These are phyloP conservation scores for Pseudocercospora fijiensis DNA, from an alignment of 2,329 filamentous ascomycete genomes.

Conservation along the genomic window DNA sequence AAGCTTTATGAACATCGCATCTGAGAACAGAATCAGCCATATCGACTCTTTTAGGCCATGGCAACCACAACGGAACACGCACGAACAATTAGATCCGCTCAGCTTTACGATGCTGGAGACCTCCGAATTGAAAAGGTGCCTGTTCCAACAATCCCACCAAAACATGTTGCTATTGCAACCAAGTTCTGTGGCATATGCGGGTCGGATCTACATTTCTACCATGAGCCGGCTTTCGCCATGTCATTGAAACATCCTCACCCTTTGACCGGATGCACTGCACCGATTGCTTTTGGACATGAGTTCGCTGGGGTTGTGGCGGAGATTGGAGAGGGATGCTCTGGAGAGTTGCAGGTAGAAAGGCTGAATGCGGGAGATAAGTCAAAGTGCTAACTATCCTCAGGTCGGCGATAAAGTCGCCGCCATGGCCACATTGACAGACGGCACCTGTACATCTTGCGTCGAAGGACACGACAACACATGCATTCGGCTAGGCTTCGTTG, in stretches of 20 bases:
- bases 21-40: background rate
- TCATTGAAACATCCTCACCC: slow-evolving; percentile 13
- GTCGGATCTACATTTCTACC: slow-evolving; percentile 16
- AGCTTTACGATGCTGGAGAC: slow-evolving; percentile 10
- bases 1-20: background rate
- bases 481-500: slow-evolving; percentile 8
- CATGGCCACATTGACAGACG: slow-evolving; percentile 15
- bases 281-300: slow-evolving; percentile 14
- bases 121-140: slow-evolving; percentile 13
- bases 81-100: slow-evolving; percentile 9
- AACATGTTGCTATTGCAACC: slow-evolving; percentile 10
- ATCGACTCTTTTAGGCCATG: background rate
- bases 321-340: slow-evolving; percentile 11
- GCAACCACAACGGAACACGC: background rate
- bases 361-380: background rate
- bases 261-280: slow-evolving; percentile 9
- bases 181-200: slow-evolving; percentile 19
- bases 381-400: background rate
- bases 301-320: slow-evolving; percentile 11
- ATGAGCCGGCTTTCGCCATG: slow-evolving; percentile 6
- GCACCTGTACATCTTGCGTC: slow-evolving; percentile 11
- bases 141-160: slow-evolving; percentile 5
- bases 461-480: slow-evolving; percentile 12
- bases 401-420: slow-evolving; percentile 17
- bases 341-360: slow-evolving; percentile 5